Evolutionary conservation across 2,329 filamentous ascomycete species (phyloP), one percentile per base, ranked within the genome.

Genomic region (Immersiporthe knoxdaviesiana): DNA sequence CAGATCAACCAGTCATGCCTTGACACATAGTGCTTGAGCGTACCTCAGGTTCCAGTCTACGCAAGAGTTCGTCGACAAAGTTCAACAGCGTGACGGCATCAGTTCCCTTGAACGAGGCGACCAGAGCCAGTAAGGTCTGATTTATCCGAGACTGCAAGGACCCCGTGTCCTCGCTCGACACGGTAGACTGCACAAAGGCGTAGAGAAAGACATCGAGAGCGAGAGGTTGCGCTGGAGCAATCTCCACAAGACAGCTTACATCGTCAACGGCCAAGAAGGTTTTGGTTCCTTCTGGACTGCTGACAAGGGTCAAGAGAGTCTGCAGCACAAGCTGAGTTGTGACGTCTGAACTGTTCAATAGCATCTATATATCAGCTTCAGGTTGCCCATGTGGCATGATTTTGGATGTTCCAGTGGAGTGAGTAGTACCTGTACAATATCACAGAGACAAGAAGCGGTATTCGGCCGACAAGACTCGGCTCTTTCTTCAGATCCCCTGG

Each of bases 11-110:
- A 35, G n/a, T 6, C 16, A 14, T 47, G 11, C 52, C 32, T 30
- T 63, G 62, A 54, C 21, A 35, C 44, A 21, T 18, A 14, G 4
- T 7, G 14, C 32, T n/a, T 24, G 27, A 54, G n/a, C 61, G 74
- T 78, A 88, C 87, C 70, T 80, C 77, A 16, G 81, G 77, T 30
- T 84, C 79, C 12, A 87, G 78, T 63, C 83, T 83, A 6, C 83
- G 80, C 3, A 91, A 76, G 59, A 88, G 79, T 58, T 79, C 79
- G 21, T 83, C 84, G n/a, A 89, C 73, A 73, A 90, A 90, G 52
- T 81, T 81, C 2, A 91, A 78, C 3, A 91, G 79, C 0, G 86
- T 90, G 4, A 88, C 85, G 5, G 83, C 87, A 74, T 90, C 87
- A 12, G 88, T 90, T 14, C 84, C 84, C 50, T 81, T 84, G 74